phyloP scores from a whole-genome alignment of 208 protist genomes.

The Wallacemonas sp. region DNA sequence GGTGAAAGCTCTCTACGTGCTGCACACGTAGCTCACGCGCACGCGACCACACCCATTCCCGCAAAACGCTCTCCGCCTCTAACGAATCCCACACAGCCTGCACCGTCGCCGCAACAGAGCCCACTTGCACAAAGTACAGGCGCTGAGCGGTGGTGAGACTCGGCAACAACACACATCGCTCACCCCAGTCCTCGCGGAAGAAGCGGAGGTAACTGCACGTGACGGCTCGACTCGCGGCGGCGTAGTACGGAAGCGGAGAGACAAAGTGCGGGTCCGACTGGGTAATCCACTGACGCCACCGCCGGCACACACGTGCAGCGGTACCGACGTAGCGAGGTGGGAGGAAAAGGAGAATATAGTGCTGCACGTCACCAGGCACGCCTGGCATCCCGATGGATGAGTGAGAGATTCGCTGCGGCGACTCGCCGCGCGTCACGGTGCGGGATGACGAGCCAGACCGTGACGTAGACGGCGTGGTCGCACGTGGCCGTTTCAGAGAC shows the following conservation, averaged over 20 bases:
- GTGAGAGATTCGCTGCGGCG: background rate
- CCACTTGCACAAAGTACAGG: slow-evolving; percentile 6
- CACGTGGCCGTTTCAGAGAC: too few relatives aligned
- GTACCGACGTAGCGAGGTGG: slow-evolving; percentile 31
- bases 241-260: slow-evolving; percentile 13
- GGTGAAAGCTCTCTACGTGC: slow-evolving; percentile 1
- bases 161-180: slow-evolving; percentile 24
- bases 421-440: background rate
- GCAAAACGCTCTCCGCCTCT: background rate
- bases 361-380: slow-evolving; percentile 30
- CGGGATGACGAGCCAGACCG: background rate
- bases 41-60: slow-evolving; percentile 3
- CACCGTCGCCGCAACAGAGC: background rate
- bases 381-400: background rate
- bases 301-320: slow-evolving; percentile 20
- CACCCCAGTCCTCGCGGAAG: slow-evolving; percentile 42
- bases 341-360: slow-evolving; percentile 25
- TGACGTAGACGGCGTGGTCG: too few relatives aligned
- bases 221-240: slow-evolving; percentile 17
- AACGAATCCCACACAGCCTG: slow-evolving; percentile 9
- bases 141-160: slow-evolving; percentile 32
- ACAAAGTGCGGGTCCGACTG: background rate
- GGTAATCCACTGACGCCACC: slow-evolving; percentile 21
- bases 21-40: background rate
- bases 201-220: slow-evolving; percentile 36